Evolutionary conservation across 495 filamentous ascomycete genomes (phyloP).

Genomic region (Penicillium roqueforti): DNA sequence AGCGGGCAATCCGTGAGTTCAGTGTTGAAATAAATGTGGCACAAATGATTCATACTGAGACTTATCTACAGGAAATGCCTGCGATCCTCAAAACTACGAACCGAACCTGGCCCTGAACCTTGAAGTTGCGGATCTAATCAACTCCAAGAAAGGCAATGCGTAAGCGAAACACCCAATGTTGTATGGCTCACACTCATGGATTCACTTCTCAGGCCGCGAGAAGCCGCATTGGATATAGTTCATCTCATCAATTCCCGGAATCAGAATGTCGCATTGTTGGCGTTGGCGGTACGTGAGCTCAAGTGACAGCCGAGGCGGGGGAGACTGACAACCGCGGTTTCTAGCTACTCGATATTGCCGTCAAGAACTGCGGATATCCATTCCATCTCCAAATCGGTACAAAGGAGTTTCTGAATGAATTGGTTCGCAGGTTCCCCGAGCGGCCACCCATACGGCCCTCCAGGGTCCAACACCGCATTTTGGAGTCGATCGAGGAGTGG

Average conservation of each 20-base stretch:
- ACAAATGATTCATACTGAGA: constrained; percentile 11
- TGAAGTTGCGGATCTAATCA: constrained; percentile 94
- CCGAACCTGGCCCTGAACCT: constrained; percentile 94
- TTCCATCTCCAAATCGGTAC: constrained; percentile 98
- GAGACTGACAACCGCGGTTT: constrained; percentile 26
- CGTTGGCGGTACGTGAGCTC: constrained; percentile 56
- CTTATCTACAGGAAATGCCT: constrained; percentile 65
- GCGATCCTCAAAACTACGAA: constrained; percentile 94
- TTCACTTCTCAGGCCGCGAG: constrained; percentile 62
- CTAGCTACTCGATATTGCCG: constrained; percentile 92
- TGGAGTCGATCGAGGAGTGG: constrained; percentile 99
- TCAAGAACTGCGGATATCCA: constrained; percentile 99
- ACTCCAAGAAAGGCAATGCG: constrained; percentile 95
- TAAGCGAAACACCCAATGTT: constrained; percentile 37
- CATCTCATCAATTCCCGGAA: constrained; percentile 94
- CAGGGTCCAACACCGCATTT: constrained; percentile 82
- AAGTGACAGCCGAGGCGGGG: constrained; percentile 19
- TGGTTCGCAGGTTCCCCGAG: constrained; percentile 94
- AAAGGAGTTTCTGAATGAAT: constrained; percentile 98
- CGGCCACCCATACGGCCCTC: constrained; percentile 81
- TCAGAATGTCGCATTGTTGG: constrained; percentile 86
- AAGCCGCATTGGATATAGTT: constrained; percentile 92
- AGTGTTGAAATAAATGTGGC: not conserved
- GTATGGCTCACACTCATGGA: constrained; percentile 16
- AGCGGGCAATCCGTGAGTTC: constrained; percentile 80